phyloP scores from a whole-genome alignment of 225 moss, liverwort and hornwort genomes.

The Anthoceros angustus region DNA sequence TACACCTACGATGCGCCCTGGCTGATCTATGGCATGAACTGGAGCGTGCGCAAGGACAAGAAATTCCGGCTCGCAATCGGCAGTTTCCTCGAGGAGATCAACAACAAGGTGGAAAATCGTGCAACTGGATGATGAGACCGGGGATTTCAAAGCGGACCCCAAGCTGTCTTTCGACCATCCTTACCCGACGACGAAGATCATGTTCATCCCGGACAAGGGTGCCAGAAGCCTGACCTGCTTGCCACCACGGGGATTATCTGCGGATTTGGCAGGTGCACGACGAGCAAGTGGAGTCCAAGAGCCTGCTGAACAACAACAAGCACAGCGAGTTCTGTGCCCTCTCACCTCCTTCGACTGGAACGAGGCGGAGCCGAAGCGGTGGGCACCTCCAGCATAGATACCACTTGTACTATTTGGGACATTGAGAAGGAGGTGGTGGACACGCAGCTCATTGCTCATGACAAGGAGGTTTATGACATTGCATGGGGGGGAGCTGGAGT shows the following conservation, averaged over 20 bases:
- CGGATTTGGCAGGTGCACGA: slow-evolving; percentile 83
- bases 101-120: slow-evolving; percentile 76
- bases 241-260: slow-evolving; percentile 69
- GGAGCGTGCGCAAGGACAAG: slow-evolving; percentile 81
- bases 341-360: slow-evolving; percentile 95
- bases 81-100: slow-evolving; percentile 59
- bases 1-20: slow-evolving; percentile 89
- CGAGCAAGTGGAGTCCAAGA: slow-evolving; percentile 56
- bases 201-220: slow-evolving; percentile 88
- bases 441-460: slow-evolving; percentile 73
- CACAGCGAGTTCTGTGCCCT: slow-evolving; percentile 66
- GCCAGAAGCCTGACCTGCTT: slow-evolving; percentile 62
- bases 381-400: slow-evolving; percentile 82
- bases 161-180: slow-evolving; percentile 77
- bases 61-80: slow-evolving; percentile 73
- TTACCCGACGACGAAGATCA: slow-evolving; percentile 80
- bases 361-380: slow-evolving; percentile 57
- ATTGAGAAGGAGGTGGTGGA: slow-evolving; percentile 79
- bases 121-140: slow-evolving; percentile 76
- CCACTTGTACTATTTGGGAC: slow-evolving; percentile 90
- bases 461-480: slow-evolving; percentile 83
- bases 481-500: slow-evolving; percentile 87
- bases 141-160: slow-evolving; percentile 66
- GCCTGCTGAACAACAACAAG: slow-evolving; percentile 72
- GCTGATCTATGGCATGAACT: slow-evolving; percentile 82